phyloP scores from a whole-genome alignment of 176 grass and related monocot genomes.

The Canna indica region DNA sequence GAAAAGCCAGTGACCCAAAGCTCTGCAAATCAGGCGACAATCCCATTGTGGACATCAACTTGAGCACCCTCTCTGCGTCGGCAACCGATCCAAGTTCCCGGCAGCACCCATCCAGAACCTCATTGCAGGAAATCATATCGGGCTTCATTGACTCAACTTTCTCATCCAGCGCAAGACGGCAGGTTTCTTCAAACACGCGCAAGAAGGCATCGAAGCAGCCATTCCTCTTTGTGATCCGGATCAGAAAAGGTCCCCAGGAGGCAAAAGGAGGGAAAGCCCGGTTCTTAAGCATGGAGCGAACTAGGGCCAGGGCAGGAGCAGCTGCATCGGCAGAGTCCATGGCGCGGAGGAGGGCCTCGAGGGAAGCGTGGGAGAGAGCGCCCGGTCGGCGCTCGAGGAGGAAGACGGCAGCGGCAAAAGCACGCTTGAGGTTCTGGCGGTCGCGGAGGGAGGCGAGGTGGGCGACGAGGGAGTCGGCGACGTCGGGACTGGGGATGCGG shows the following conservation, averaged over 20 bases:
- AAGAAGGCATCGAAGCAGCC: slow-evolving; percentile 46
- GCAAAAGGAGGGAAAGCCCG: slow-evolving; percentile 54
- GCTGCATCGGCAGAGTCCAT: slow-evolving; percentile 30
- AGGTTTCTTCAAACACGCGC: slow-evolving; percentile 64
- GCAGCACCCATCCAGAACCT: slow-evolving; percentile 70
- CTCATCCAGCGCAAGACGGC: slow-evolving; percentile 26
- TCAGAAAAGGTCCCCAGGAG: slow-evolving; percentile 39
- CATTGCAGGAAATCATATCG: slow-evolving; percentile 54
- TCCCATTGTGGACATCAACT: slow-evolving; percentile 59
- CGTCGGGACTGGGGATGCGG: slow-evolving; percentile 38
- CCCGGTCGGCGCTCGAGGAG: slow-evolving; percentile 60
- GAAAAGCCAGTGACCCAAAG: slow-evolving; percentile 71
- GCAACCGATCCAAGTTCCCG: slow-evolving; percentile 39
- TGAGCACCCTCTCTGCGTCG: slow-evolving; percentile 68
- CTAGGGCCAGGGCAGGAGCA: slow-evolving; percentile 56
- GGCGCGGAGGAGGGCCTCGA: slow-evolving; percentile 41
- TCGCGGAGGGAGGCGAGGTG: slow-evolving; percentile 55
- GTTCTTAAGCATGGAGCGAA: slow-evolving; percentile 45
- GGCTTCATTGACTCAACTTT: slow-evolving; percentile 39
- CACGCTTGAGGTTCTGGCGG: slow-evolving; percentile 67
- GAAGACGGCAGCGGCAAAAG: slow-evolving; percentile 62
- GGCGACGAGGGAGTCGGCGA: slow-evolving; percentile 52
- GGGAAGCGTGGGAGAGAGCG: slow-evolving; percentile 23
- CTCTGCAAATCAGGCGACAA: slow-evolving; percentile 56
- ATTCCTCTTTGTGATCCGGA: slow-evolving; percentile 40